Evolutionary conservation across 495 filamentous ascomycete species (phyloP), one percentile per base, ranked within the genome.

Genomic region (Pyrenula aspistea): DNA sequence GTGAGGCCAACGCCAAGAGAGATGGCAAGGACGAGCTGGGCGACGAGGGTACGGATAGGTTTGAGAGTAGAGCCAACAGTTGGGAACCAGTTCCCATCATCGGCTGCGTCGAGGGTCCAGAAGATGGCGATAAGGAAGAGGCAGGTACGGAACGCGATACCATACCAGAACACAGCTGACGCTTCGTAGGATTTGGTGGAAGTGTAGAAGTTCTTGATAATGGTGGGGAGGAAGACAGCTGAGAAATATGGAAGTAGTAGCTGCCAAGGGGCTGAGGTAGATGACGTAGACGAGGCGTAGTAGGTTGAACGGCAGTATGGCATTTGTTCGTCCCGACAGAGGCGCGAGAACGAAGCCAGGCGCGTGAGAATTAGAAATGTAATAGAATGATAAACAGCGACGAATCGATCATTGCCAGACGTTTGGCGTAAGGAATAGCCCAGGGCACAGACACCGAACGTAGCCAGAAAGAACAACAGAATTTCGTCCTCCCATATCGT

Each of bases 401-500:
- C 63, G 24, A 83, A 77, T 54, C 87, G 80, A 62, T 92, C 86
- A 2, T 73, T 66, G 10, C 73, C 65, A 11, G 77, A 70, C 25
- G 80, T 75, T 58, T 86, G 81, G 22, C 88, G 81, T 61, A 92
- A 78, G 10, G 91, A 90, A 2, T 85, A 82, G 2, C 87, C 65
- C n/a, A 87, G 77, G 25, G 82, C 78, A 42, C 82, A 73, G 21
- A 89, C 69, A 24, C 89, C 92, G 68, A 96, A 96, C 0, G 91
- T 94, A 2, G 81, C 79, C 55, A 96, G 80, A 74, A 96, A 91
- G 73, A 92, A 94, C 1, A 91, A 72, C n/a, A 95, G 76, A 51
- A 95, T 95, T 19, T 90, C 87, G 62, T 97, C 94, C 72, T 99
- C 93, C 94, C 94, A 97, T 59, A 99, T 95, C 2, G 92, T 97